phyloP scores from a whole-genome alignment of 345 rosid genomes.

The Euphorbia pulcherrima region DNA sequence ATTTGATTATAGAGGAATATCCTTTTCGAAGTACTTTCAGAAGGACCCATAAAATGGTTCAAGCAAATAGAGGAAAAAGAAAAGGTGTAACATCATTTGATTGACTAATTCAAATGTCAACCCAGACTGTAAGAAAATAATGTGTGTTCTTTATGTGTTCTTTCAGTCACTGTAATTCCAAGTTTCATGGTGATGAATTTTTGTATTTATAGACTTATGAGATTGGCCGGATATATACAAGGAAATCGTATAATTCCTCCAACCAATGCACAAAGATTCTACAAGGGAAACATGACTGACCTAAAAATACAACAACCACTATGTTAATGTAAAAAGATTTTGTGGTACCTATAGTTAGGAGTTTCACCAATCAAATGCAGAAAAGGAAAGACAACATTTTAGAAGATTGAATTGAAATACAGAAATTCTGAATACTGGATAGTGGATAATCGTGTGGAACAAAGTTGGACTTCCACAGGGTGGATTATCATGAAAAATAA shows the following conservation, averaged over 20 bases:
- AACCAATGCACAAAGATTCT: background rate
- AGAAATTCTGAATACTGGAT: background rate
- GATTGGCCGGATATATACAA: background rate
- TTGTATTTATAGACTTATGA: background rate
- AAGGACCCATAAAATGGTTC: background rate
- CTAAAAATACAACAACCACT: background rate
- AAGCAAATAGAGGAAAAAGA: background rate
- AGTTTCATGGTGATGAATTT: background rate
- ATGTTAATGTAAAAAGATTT: background rate
- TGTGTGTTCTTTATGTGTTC: background rate
- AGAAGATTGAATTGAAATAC: background rate
- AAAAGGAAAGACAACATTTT: background rate
- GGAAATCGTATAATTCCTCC: background rate
- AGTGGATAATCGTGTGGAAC: background rate
- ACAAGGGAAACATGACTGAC: background rate
- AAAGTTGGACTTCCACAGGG: background rate
- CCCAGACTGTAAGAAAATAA: background rate
- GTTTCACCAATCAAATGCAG: conserved; percentile 1
- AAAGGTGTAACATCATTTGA: background rate
- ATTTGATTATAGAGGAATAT: background rate
- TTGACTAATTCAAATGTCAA: background rate
- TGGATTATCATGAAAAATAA: background rate
- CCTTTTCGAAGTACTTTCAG: background rate
- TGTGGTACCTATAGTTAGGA: background rate
- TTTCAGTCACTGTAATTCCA: background rate